Base-by-base conservation (phyloP, 352 stramenopile genomes). In the Phytophthora palmivora region DNA sequence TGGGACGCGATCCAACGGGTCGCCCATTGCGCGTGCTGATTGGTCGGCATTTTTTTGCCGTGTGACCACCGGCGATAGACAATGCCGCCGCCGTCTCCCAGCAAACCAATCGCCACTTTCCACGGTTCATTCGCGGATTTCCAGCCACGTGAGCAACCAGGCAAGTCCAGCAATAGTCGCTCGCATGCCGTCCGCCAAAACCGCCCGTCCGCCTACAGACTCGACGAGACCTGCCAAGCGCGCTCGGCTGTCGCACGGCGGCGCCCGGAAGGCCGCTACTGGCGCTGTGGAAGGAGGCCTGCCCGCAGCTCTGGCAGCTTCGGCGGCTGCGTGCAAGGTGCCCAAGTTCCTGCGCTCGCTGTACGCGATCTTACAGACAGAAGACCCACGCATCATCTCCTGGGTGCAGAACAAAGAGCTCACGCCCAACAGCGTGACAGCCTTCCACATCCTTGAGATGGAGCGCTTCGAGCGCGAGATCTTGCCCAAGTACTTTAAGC, bases 401-500 rank as follows among this genome's bases (percentile, higher is more conserved):
- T 96, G 85, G 88, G 63, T 89, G 42, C 65, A 88, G 47, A 92
- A 94, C 70, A 51, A 80, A 4, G 76, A 86, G 46, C 75, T 92
- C 26, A 79, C 76, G 69, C 73, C 83, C 11, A 86, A 88, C 57
- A 61, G 74, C 46, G 42, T 73, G 47, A 64, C 78, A 46, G 80
- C 84, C 22, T 94, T 95, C 61, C 80, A 92, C 54, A 92, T 95
- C 64, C 77, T 93, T 12, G 74, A 84, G 51, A 82, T 88, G 70
- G 54, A 72, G 1, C 78, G 81, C 57, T 91, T 98, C 32, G 91
- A 98, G 76, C 58, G 78, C 16, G 80, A 95, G 57, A 78, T 98
- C 22, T 71, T 98, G 15, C 90, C 93, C 16, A 89, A 92, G 54
- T 98, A 97, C 73, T 98, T 98, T 60, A 97, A 97, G 55, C 91